phyloP scores from a whole-genome alignment of 2,329 filamentous ascomycete genomes.

The Alternaria triticimaculans region DNA sequence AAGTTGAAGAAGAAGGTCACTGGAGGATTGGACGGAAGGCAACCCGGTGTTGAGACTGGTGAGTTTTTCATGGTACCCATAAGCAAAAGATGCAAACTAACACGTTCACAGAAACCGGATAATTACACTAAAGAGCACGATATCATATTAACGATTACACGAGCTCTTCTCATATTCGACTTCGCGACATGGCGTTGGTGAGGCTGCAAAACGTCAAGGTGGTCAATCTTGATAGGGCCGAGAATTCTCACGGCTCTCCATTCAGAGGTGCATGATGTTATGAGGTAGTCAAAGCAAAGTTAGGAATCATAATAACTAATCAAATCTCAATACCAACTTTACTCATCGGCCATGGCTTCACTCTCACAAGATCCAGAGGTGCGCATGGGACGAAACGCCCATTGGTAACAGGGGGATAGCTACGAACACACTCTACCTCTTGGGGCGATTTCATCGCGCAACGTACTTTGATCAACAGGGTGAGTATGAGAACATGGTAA shows the following conservation, averaged over 20 bases:
- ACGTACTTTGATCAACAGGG: neutral
- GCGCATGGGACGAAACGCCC: neutral
- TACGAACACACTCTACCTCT: neutral
- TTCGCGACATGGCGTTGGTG: neutral
- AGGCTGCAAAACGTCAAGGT: neutral
- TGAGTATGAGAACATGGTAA: neutral
- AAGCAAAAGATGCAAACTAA: conserved; percentile 12
- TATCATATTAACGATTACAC: neutral
- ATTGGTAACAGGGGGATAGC: neutral
- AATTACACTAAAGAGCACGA: neutral
- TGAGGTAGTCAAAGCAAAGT: neutral
- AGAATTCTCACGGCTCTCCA: neutral
- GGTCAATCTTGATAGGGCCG: neutral
- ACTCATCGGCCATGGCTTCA: neutral
- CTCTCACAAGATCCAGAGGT: neutral
- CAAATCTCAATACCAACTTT: neutral
- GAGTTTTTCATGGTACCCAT: conserved; percentile 25
- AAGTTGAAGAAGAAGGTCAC: conserved; percentile 79
- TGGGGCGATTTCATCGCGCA: neutral
- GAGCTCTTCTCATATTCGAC: neutral
- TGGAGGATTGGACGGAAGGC: conserved; percentile 73
- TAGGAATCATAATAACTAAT: conserved; percentile 1
- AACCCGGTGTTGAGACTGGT: conserved; percentile 84
- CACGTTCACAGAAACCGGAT: conserved; percentile 31
- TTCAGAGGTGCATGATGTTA: neutral